A percentile compares a stretch with the other conserved stretches of the same genome.
Evolutionary conservation across 164 flowering plant species (phyloP).

Genomic region (Liquidambar formosana): DNA sequence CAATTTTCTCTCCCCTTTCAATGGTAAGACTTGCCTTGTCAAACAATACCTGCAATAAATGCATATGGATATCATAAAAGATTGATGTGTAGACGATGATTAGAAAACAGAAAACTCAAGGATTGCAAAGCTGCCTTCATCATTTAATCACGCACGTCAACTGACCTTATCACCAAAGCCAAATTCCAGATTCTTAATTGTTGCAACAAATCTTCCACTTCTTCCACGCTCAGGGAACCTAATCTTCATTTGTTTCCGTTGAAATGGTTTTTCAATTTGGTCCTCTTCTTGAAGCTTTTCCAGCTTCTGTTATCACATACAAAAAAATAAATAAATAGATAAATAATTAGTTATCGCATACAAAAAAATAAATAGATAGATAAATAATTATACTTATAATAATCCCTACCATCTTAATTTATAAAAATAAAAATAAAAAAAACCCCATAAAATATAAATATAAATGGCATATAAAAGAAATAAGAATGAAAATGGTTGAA

Average conservation of each 20-base stretch:
- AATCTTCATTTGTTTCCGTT: slow-evolving; percentile 86
- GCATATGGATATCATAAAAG: neutral
- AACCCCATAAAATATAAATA: neutral
- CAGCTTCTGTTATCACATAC: slow-evolving; percentile 70
- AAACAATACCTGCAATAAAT: slow-evolving; percentile 60
- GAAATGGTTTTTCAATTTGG: slow-evolving; percentile 92
- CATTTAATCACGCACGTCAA: neutral
- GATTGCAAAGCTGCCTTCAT: neutral
- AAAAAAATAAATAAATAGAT: neutral
- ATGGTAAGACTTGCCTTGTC: slow-evolving; percentile 74
- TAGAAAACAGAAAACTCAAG: neutral
- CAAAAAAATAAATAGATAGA: neutral
- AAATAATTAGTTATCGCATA: neutral
- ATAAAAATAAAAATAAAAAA: too few species aligned
- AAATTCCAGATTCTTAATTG: slow-evolving; percentile 69
- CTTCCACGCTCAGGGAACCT: slow-evolving; percentile 95
- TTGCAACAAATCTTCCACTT: slow-evolving; percentile 75
- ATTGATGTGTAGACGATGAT: neutral
- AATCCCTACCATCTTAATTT: too few species aligned
- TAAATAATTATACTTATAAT: too few species aligned
- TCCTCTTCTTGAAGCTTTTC: slow-evolving; percentile 90
- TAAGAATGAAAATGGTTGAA: neutral
- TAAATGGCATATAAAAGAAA: neutral
- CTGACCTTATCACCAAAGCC: slow-evolving; percentile 71
- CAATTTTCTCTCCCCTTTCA: slow-evolving; percentile 90